Conservation (phyloP, 139 green algal species). For the Chlorella sp. region DNA sequence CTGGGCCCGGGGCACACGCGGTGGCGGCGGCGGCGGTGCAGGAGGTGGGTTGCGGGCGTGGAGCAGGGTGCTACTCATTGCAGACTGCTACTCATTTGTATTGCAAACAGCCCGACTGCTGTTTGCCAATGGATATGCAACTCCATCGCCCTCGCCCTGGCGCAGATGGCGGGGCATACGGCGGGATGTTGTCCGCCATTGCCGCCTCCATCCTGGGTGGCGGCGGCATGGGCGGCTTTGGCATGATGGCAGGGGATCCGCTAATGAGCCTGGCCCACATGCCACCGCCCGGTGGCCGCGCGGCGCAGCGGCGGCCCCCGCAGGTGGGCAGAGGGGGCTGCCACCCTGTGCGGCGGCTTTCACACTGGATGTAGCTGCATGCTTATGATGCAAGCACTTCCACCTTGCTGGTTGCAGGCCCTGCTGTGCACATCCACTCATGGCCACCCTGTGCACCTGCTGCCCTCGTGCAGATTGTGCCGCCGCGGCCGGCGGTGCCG, state of each 20-base stretch:
- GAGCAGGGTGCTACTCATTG: not conserved
- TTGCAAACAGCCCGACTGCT: not conserved
- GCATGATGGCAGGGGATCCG: not conserved
- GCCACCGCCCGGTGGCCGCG: not conserved
- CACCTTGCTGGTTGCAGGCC: no score
- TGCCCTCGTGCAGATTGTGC: not conserved
- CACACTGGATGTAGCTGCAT: no score
- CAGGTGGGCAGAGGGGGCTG: not conserved
- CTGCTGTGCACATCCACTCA: not conserved
- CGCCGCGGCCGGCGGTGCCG: not conserved
- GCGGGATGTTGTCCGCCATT: constrained; percentile 1
- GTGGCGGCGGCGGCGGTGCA: not conserved
- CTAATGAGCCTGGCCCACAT: not conserved
- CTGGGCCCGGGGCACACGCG: not conserved
- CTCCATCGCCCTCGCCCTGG: not conserved
- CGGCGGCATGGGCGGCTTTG: not conserved
- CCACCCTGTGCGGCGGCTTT: no score
- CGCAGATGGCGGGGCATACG: not conserved
- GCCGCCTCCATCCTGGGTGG: constrained; percentile 13
- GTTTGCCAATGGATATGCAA: not conserved
- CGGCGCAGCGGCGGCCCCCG: not conserved
- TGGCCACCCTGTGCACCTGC: not conserved
- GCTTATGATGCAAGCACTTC: no score
- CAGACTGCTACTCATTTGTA: not conserved
- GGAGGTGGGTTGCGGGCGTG: not conserved